Evolutionary conservation across 805 yeast genomes (phyloP), one percentile per base, ranked within the genome.

Genomic region (Hanseniaspora nectarophila): DNA sequence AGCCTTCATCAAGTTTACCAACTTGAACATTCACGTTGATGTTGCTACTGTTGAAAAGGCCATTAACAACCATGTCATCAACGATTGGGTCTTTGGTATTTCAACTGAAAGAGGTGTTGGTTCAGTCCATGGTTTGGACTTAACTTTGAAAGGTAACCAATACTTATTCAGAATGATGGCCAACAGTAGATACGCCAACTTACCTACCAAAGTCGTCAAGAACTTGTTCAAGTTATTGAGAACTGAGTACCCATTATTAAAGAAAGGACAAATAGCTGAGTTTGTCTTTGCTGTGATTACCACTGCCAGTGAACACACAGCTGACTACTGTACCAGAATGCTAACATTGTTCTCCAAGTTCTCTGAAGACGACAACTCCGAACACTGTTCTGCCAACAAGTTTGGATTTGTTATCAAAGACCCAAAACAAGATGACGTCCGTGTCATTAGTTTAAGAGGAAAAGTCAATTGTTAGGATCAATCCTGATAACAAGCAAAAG

Each of bases 101-200:
- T 26, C 34, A 5, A 40, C 52, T 8, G 18, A 20, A 1, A 5
- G 13, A 9, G 42, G 34, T 12, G 20, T 40, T 31, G 35, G 35
- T 15, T 16, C 45, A 6, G 7, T 15, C 2, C 45, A 48, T 40
- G 45, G 45, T 13, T 21, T 48, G 16, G 29, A 40, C 5, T 26
- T 48, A 16, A 13, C 26, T 5, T 33, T 31, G 13, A 16, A 28
- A 8, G 23, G 28, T 7, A 49, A 49, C 23, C 34, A 33, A 28
- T 34, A 26, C 16, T 26, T 42, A 12, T 18, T 49, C 21, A 42
- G 43, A 33, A 49, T 42, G 43, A 49, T 42, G 46, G 53, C 46
- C 12, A 34, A 42, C 29, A 49, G 46, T 12, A 33, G 46, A 33
- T 42, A 42, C 31, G 43, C 24, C 16, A 40, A 49, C 26, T 29